Evolutionary conservation across 441 rosid species (phyloP).

Genomic region (Adansonia rubrostipa): DNA sequence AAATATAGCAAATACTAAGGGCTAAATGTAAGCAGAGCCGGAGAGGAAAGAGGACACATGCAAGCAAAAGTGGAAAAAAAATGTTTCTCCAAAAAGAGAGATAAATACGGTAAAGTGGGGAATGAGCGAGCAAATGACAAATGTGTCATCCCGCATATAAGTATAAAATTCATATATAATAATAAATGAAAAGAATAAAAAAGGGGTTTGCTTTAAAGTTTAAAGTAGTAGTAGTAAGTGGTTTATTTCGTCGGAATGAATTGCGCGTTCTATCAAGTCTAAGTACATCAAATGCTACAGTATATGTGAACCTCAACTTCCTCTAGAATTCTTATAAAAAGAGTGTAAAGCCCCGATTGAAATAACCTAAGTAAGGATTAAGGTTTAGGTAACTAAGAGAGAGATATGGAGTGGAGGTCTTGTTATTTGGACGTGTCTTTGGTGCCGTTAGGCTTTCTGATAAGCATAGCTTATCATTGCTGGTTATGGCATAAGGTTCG

Average conservation of each 20-base stretch:
- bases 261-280: slow-evolving; percentile 34
- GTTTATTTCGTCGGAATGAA: slow-evolving; percentile 30
- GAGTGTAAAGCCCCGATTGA: background rate
- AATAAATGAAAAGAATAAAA: background rate
- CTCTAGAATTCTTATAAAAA: background rate
- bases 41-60: background rate
- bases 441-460: slow-evolving; percentile 67
- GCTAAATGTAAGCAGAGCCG: background rate
- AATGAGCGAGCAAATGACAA: slow-evolving; percentile 8
- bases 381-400: background rate
- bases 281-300: slow-evolving; percentile 30
- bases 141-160: slow-evolving; percentile 10
- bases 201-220: background rate
- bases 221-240: background rate
- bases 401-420: slow-evolving; percentile 75
- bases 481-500: slow-evolving; percentile 87
- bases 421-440: slow-evolving; percentile 70
- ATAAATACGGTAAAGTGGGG: slow-evolving; percentile 5
- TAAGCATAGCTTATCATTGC: slow-evolving; percentile 55
- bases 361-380: background rate
- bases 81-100: background rate
- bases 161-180: background rate
- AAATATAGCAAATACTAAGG: background rate
- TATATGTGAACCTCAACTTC: background rate
- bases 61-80: background rate